Percentiles rank a stretch among this genome's conserved stretches.
phyloP scores from a whole-genome alignment of 352 stramenopile species.

The Phytophthora sp. region DNA sequence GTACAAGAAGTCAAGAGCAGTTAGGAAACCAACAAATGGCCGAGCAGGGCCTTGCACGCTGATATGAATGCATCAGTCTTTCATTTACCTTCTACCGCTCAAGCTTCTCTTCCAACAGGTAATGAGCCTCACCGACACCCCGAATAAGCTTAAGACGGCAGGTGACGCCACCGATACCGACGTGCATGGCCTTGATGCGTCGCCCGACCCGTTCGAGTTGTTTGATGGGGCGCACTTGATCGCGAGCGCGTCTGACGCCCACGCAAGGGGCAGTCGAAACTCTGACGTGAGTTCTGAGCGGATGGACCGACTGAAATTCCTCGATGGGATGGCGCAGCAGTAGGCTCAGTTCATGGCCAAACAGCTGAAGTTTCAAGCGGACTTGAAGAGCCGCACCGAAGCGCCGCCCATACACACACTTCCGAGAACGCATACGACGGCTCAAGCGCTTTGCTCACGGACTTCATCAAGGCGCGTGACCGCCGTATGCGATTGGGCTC shows the following conservation, averaged over 20 bases:
- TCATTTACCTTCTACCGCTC: too few species aligned
- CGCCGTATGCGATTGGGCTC: background rate
- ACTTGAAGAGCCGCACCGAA: background rate
- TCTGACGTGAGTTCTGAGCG: constrained; percentile 12
- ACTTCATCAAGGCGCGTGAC: background rate
- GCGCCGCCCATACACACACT: background rate
- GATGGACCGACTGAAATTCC: constrained; percentile 1
- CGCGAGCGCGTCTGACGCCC: constrained; percentile 1
- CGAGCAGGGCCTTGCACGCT: too few species aligned
- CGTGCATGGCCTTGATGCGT: background rate
- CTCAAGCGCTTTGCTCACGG: background rate
- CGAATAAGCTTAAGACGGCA: too few species aligned
- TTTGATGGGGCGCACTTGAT: constrained; percentile 4
- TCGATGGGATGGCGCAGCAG: constrained; percentile 10
- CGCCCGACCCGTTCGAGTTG: constrained; percentile 4
- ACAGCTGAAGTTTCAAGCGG: background rate
- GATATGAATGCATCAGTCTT: too few species aligned
- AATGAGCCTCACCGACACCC: too few species aligned
- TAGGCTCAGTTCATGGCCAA: background rate
- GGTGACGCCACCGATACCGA: too few species aligned
- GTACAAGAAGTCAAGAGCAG: too few species aligned
- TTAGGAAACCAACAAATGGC: too few species aligned
- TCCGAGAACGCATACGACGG: background rate
- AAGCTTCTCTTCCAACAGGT: too few species aligned
- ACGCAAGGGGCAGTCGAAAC: constrained; percentile 8